phyloP scores from a whole-genome alignment of 345 rosid genomes.

The Boechera stricta region DNA sequence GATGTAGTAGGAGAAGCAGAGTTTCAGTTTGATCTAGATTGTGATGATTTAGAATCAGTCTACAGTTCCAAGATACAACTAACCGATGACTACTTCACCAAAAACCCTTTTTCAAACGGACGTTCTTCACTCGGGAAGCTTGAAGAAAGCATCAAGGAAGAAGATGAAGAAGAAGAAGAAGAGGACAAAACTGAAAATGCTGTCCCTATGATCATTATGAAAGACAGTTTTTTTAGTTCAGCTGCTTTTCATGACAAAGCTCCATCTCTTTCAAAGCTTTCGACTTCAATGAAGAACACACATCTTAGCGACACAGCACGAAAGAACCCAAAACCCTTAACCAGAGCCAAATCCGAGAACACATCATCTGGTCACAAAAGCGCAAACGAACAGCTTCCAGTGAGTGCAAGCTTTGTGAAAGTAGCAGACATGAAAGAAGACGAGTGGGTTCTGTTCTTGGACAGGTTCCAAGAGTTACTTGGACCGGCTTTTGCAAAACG shows the following conservation, averaged over 20 bases:
- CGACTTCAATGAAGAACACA: conserved; percentile 71
- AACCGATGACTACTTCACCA: conserved; percentile 53
- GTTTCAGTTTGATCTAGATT: conserved; percentile 80
- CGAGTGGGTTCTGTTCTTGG: conserved; percentile 81
- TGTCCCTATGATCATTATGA: conserved; percentile 36
- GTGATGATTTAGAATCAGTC: conserved; percentile 61
- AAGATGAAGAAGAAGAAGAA: conserved; percentile 56
- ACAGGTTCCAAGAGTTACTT: conserved; percentile 76
- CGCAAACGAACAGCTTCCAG: conserved; percentile 89
- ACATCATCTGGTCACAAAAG: conserved; percentile 85
- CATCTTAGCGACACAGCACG: conserved; percentile 59
- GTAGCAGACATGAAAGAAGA: conserved; percentile 83
- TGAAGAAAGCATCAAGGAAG: conserved; percentile 84
- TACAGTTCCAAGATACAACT: conserved; percentile 51
- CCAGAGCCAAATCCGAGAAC: conserved; percentile 58
- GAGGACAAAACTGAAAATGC: conserved; percentile 49
- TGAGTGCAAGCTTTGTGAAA: conserved; percentile 76
- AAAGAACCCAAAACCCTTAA: conserved; percentile 49
- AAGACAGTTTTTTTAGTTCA: conserved; percentile 36
- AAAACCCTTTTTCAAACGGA: conserved; percentile 54
- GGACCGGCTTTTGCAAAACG: conserved; percentile 71
- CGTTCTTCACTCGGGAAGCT: conserved; percentile 70
- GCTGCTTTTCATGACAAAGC: conserved; percentile 45
- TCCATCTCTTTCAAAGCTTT: conserved; percentile 68
- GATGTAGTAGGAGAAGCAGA: conserved; percentile 65